Evolutionary conservation across 2,329 filamentous ascomycete species (phyloP).

Genomic region (Xylaria sp.): DNA sequence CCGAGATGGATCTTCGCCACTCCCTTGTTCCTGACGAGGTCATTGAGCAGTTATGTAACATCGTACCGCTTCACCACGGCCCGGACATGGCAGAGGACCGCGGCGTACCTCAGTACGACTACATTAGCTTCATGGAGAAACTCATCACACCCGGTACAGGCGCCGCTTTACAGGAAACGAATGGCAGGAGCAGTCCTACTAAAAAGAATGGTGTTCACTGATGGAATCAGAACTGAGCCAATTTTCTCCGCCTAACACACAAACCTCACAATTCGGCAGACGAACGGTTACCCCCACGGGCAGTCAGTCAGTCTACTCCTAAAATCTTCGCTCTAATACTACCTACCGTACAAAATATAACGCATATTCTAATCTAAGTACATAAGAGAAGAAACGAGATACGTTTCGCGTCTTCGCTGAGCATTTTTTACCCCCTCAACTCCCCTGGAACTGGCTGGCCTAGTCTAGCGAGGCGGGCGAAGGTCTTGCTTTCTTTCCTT

Average conservation of each 20-base stretch:
- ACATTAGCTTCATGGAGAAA: constrained; percentile 96
- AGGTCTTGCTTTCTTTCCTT: neutral
- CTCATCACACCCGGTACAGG: constrained; percentile 62
- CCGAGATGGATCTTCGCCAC: constrained; percentile 95
- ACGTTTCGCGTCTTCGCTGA: constrained; percentile 4
- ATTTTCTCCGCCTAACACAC: constrained; percentile 15
- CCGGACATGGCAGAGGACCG: constrained; percentile 88
- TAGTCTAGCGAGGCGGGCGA: neutral
- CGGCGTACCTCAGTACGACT: constrained; percentile 89
- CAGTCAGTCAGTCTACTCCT: neutral
- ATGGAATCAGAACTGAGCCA: constrained; percentile 14
- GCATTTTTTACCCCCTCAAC: neutral
- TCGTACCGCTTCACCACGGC: constrained; percentile 86
- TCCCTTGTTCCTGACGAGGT: constrained; percentile 96
- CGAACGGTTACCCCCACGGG: constrained; percentile 18
- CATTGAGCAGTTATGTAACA: constrained; percentile 88
- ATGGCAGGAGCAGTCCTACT: constrained; percentile 48
- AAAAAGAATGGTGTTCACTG: constrained; percentile 46
- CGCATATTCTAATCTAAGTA: constrained; percentile 30
- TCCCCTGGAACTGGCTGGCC: constrained; percentile 5
- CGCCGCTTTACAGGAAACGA: constrained; percentile 49
- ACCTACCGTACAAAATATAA: constrained; percentile 29
- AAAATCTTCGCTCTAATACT: constrained; percentile 25
- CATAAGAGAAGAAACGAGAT: constrained; percentile 3
- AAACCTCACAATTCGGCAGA: neutral